These are phyloP conservation scores for Skeletonema menzelii DNA, from an alignment of 108 stramenopile species.

Conservation along the genomic window DNA sequence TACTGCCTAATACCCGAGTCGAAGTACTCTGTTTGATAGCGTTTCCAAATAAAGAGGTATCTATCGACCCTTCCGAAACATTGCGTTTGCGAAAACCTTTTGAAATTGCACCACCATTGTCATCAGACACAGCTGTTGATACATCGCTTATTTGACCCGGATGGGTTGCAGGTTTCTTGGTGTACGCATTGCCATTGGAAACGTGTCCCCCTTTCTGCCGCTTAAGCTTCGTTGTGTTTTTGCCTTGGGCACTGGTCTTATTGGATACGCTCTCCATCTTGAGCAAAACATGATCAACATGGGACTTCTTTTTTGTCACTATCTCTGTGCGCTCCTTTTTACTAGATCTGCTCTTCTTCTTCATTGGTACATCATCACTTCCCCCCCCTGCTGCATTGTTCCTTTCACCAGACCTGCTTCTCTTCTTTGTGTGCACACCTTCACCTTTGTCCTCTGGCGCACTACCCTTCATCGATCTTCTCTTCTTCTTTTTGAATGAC, in stretches of 20 bases:
- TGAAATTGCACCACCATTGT: neutral
- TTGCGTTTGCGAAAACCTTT: neutral
- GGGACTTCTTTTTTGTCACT: neutral
- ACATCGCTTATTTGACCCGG: neutral
- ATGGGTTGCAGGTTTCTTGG: neutral
- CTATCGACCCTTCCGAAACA: neutral
- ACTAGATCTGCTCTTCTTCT: neutral
- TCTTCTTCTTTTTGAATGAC: no score
- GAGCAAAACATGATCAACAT: neutral
- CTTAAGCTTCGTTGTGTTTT: neutral
- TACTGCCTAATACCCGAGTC: neutral
- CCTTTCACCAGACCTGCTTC: no score
- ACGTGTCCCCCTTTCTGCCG: neutral
- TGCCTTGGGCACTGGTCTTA: neutral
- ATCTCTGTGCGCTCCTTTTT: neutral
- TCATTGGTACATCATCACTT: neutral
- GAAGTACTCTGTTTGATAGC: neutral
- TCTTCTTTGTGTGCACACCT: no score
- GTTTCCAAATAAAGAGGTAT: neutral
- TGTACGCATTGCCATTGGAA: no score
- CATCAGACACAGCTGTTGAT: neutral
- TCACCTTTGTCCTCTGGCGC: no score
- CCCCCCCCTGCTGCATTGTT: no score
- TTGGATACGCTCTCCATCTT: neutral
- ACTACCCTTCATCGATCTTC: no score